Conservation (phyloP, 192 early-diverging fungal species). For the Backusella psychrophila region DNA sequence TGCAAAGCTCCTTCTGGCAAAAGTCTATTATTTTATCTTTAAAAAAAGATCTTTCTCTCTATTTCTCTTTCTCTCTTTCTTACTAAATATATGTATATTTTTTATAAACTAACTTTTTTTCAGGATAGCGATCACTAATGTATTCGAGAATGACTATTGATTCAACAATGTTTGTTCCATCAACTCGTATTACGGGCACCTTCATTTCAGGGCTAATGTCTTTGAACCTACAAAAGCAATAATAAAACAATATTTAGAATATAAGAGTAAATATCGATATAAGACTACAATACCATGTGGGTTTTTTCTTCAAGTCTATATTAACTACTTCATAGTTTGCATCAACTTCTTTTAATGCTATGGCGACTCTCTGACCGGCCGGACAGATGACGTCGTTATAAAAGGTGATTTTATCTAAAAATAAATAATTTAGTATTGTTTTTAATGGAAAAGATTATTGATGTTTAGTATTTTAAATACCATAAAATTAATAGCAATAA, state of each 20-base stretch:
- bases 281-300: constrained; percentile 47
- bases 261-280: no score
- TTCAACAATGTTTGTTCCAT: constrained; percentile 60
- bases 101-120: constrained; percentile 36
- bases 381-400: constrained; percentile 60
- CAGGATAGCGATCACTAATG: constrained; percentile 59
- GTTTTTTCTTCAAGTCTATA: constrained; percentile 70
- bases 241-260: background rate
- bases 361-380: constrained; percentile 63
- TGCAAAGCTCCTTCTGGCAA: constrained; percentile 42
- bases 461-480: no score
- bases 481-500: no score
- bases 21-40: constrained; percentile 27
- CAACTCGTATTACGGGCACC: constrained; percentile 59
- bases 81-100: background rate
- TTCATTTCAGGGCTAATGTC: constrained; percentile 66
- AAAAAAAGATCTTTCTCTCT: background rate
- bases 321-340: constrained; percentile 49
- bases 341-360: constrained; percentile 58
- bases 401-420: constrained; percentile 46
- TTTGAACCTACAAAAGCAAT: constrained; percentile 27
- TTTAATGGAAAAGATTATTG: no score
- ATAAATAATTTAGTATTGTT: no score
- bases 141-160: constrained; percentile 65
- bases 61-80: background rate